Evolutionary conservation across 805 yeast species (phyloP).

Genomic region (Suhomyces pyralidae): DNA sequence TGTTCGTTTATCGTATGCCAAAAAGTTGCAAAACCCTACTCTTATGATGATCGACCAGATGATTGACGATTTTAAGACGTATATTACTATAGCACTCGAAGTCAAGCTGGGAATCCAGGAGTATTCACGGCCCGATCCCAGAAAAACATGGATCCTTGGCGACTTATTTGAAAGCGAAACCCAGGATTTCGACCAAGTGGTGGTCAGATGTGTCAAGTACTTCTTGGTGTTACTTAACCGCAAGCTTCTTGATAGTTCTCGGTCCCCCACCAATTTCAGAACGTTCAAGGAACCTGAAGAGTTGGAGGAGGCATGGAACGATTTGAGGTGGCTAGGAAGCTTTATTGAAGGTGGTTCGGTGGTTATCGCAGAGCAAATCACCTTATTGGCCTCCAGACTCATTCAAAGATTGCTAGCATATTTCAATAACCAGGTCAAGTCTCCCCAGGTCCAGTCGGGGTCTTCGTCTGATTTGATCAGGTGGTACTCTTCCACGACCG

Average conservation of each 20-base stretch:
- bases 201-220: slow-evolving; percentile 70
- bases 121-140: slow-evolving; percentile 51
- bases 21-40: slow-evolving; percentile 77
- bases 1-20: slow-evolving; percentile 72
- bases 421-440: slow-evolving; percentile 62
- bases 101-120: slow-evolving; percentile 65
- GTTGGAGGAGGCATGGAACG: slow-evolving; percentile 76
- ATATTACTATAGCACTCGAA: slow-evolving; percentile 70
- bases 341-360: slow-evolving; percentile 78
- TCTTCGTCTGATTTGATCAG: slow-evolving; percentile 42
- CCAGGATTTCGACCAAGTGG: slow-evolving; percentile 55
- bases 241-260: slow-evolving; percentile 75
- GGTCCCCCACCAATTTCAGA: slow-evolving; percentile 59
- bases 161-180: slow-evolving; percentile 57
- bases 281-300: slow-evolving; percentile 92
- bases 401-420: slow-evolving; percentile 67
- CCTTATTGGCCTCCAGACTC: slow-evolving; percentile 61
- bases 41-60: slow-evolving; percentile 96
- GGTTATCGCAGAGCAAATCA: slow-evolving; percentile 75
- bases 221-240: slow-evolving; percentile 67
- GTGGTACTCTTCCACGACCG: slow-evolving; percentile 68
- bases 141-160: slow-evolving; percentile 68
- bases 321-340: slow-evolving; percentile 71
- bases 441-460: slow-evolving; percentile 50
- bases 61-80: slow-evolving; percentile 77